Base-by-base conservation (phyloP, 139 green algal species). In the Volvox reticuliferus region DNA sequence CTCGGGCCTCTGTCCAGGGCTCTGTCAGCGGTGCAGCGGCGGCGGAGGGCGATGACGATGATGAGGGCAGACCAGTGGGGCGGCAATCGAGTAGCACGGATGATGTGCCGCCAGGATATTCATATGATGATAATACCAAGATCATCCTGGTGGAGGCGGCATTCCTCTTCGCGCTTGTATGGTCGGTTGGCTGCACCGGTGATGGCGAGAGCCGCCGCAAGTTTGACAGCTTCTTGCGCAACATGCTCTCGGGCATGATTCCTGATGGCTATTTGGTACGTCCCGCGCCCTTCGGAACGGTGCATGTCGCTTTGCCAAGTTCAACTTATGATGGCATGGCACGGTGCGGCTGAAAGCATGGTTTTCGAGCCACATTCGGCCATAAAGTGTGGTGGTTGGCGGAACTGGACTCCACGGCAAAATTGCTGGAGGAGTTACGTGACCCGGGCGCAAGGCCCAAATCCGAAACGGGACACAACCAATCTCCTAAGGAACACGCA, bases 101-200 rank as follows among this genome's bases (percentile, higher is more conserved):
- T 0, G 79, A 86, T 2, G 50, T 28, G 22, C 79, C 79, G 55
- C 79, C 79, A 44, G 79, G 79, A 5, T 44, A 77, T n/a, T 30
- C 86, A 0, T 75, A 95, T 55, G 92, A 97, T 65, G 95, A 97
- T 24, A 79, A 91, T 24, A 93, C 82, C 35, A 89, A 95, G 90
- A 85, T 91, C 20, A 79, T 93, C 77, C 92, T 95, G 93, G 83
- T 96, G 21, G 94, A 97, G 88, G 91, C 89, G 12, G 69, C 92
- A 28, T 95, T 96, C 91, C 87, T 97, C 63, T 97, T 97, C 83
- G 82, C 94, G 20, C 33, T 97, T 62, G 92, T 96, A 5, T 97
- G 96, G 96, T 94, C 89, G 24, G 85, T 94, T 13, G 96, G 96
- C 17, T 92, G 88, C 79, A 97, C 95, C 20, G 94, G 93, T 2